Evolutionary conservation across 2,329 filamentous ascomycete species (phyloP).

Genomic region (Talaromyces sp.): DNA sequence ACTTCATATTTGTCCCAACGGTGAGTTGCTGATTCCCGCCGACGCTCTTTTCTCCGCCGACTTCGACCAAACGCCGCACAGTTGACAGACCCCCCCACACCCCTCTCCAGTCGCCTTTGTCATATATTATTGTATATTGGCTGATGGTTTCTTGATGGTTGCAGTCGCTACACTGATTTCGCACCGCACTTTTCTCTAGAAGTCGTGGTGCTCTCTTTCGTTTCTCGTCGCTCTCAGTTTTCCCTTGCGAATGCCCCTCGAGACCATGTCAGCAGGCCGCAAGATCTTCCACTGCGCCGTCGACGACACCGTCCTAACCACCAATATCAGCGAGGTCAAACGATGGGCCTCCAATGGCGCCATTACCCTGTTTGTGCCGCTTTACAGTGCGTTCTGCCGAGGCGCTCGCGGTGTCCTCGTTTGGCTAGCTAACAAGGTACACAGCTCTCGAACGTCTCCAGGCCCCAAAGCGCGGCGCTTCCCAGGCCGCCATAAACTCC

Average conservation of each 20-base stretch:
- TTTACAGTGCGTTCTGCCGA: constrained; percentile 41
- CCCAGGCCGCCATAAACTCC: constrained; percentile 46
- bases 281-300: constrained; percentile 50
- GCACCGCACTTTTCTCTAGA: constrained; percentile 9
- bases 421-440: neutral
- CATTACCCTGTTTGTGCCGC: constrained; percentile 48
- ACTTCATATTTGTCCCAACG: constrained; percentile 21
- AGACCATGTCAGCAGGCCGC: constrained; percentile 35
- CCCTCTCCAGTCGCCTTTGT: constrained; percentile 3
- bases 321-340: constrained; percentile 51
- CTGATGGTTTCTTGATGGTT: neutral
- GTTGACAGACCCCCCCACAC: constrained; percentile 17
- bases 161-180: constrained; percentile 8
- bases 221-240: neutral
- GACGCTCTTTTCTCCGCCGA: neutral
- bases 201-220: neutral
- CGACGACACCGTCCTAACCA: constrained; percentile 49
- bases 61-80: neutral
- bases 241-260: neutral
- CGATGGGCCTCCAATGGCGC: constrained; percentile 47
- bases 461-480: constrained; percentile 40
- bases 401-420: neutral
- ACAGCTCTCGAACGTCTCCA: constrained; percentile 45
- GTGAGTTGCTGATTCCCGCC: constrained; percentile 20
- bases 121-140: neutral